Evolutionary conservation across 2,329 filamentous ascomycete species (phyloP).

Genomic region (Thielaviopsis populi): DNA sequence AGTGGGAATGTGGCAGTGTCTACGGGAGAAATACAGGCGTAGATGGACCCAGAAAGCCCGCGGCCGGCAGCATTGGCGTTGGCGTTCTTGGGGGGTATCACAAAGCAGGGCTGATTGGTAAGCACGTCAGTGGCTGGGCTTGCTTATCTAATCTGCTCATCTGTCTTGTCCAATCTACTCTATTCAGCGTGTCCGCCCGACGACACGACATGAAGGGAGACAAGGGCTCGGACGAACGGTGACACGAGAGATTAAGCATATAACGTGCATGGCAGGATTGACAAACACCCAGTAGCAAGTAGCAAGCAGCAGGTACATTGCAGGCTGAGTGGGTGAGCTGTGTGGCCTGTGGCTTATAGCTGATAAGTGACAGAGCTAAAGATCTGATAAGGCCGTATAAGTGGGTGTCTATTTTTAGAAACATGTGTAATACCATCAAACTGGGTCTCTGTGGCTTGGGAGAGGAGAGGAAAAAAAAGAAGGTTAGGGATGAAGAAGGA

Average conservation of each 20-base stretch:
- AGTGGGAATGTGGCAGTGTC: too few species aligned
- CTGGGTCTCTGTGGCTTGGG: too few species aligned
- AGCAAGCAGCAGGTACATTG: too few species aligned
- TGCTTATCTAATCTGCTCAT: conserved; percentile 2
- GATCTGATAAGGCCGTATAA: not conserved
- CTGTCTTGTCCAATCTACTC: not conserved
- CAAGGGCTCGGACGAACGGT: not conserved
- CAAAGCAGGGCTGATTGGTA: not conserved
- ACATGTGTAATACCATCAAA: conserved; percentile 10
- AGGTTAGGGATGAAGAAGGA: not conserved
- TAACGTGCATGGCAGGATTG: too few species aligned
- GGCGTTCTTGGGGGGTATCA: not conserved
- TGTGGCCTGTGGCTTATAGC: too few species aligned
- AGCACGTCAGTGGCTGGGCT: not conserved
- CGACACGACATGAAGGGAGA: not conserved
- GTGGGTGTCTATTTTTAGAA: conserved; percentile 6
- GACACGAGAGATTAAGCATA: too few species aligned
- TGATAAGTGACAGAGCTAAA: not conserved
- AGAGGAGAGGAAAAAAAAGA: not conserved
- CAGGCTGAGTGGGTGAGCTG: not conserved
- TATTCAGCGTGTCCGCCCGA: not conserved
- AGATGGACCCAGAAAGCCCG: too few species aligned
- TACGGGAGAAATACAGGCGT: too few species aligned
- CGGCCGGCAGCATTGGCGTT: too few species aligned
- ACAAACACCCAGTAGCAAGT: too few species aligned